Evolutionary conservation across 192 early-diverging fungal species (phyloP), one percentile per base, ranked within the genome.

Genomic region (Umbelopsis sp.): DNA sequence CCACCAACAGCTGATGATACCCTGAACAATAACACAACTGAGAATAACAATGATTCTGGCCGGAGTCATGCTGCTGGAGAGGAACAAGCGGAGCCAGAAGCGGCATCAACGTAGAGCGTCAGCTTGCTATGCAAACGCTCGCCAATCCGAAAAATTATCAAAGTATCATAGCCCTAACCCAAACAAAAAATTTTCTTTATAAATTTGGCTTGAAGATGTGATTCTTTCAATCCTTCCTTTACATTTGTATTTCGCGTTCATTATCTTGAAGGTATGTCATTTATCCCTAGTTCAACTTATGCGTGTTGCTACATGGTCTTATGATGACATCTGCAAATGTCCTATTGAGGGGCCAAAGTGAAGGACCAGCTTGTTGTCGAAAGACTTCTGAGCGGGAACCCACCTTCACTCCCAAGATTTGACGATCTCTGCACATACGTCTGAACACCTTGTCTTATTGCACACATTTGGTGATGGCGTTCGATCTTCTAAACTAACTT

Each of bases 311-410:
- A 15, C 48, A 49, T 10, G 20, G 5, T 49, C 37, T 61, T 61
- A 61, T 61, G 55, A 61, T 61, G 55, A 61, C 33, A 61, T 33
- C 25, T 61, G 30, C 30, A 35, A 25, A 35, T 35, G 55, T 61
- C 55, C 30, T 25, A 61, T 35, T 37, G 55, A 61, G 30, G 55
- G 55, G 27, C 25, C 55, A 61, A 61, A 61, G 55, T 61, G 55
- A 61, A 35, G 55, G 55, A 61, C 55, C 55, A 61, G 55, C 55
- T 61, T 61, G 55, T 61, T 61, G 55, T 30, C 16, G 11, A 61
- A 18, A 61, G 55, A 41, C 55, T 61, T 61, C 55, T 61, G 55
- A 61, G 55, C 55, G 55, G 55, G 55, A 61, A 61, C 55, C 55
- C 55, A 61, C 55, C 55, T 61, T 61, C 55, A 61, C 55, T 61